Percentiles rank a stretch among this genome's conserved stretches.
These are phyloP conservation scores for Lagenidium sp. DNA, from an alignment of 352 stramenopile species.

Conservation along the genomic window DNA sequence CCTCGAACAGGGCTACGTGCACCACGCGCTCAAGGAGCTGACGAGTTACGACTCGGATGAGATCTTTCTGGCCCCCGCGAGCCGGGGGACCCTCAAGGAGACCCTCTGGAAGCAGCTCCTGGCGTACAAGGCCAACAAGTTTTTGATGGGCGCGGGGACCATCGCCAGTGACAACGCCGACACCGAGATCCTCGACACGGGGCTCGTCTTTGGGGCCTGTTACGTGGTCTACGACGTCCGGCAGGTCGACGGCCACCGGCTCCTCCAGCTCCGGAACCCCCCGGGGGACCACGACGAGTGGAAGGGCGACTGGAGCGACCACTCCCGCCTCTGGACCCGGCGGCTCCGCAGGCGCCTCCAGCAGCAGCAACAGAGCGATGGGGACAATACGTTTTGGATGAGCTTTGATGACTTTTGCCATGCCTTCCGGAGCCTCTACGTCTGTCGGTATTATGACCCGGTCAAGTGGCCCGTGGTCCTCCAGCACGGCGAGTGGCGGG, in stretches of 20 bases:
- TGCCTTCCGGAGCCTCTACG: constrained; percentile 86
- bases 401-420: constrained; percentile 92
- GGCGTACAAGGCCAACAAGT: constrained; percentile 78
- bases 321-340: constrained; percentile 86
- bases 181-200: constrained; percentile 82
- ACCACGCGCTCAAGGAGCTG: constrained; percentile 83
- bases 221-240: constrained; percentile 90
- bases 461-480: constrained; percentile 54
- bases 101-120: constrained; percentile 89
- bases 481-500: constrained; percentile 43
- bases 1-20: constrained; percentile 84
- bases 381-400: constrained; percentile 95
- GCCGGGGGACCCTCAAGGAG: constrained; percentile 78
- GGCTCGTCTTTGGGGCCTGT: constrained; percentile 85
- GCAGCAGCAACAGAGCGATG: constrained; percentile 43
- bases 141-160: constrained; percentile 87
- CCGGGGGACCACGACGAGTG: constrained; percentile 89
- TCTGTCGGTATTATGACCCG: constrained; percentile 90
- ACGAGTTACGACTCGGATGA: constrained; percentile 86
- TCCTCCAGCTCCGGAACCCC: constrained; percentile 89
- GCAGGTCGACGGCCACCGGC: constrained; percentile 73
- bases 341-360: constrained; percentile 75
- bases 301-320: constrained; percentile 91
- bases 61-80: constrained; percentile 78
- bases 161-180: constrained; percentile 80